Conservation (phyloP, 1,284 basidiomycete species). For the Exsudoporus floridanus region DNA sequence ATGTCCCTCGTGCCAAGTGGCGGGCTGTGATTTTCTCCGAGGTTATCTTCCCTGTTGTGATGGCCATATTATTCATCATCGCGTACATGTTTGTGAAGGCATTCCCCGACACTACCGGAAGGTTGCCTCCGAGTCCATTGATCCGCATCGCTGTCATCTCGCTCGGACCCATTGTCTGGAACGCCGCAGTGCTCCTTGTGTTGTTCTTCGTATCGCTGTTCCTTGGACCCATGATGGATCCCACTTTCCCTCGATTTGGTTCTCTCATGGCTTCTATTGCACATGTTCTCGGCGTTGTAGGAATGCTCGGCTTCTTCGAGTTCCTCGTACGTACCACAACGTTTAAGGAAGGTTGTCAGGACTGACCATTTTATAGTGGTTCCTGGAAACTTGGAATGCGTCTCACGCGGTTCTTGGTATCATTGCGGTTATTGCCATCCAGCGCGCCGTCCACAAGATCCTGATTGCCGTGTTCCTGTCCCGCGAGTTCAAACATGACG, state of each 20-base stretch:
- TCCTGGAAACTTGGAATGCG: constrained; percentile 89
- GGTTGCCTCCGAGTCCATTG: constrained; percentile 69
- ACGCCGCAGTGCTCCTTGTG: constrained; percentile 82
- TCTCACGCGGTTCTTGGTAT: constrained; percentile 90
- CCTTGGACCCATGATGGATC: constrained; percentile 89
- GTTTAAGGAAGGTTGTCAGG: constrained; percentile 2
- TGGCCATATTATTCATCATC: constrained; percentile 83
- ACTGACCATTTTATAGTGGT: constrained; percentile 64
- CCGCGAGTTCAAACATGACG: constrained; percentile 96
- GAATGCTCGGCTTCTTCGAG: constrained; percentile 91
- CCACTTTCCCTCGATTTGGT: constrained; percentile 82
- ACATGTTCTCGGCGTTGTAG: constrained; percentile 77
- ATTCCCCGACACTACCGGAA: constrained; percentile 71
- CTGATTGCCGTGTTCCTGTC: constrained; percentile 90
- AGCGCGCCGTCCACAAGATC: constrained; percentile 89
- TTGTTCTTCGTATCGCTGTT: constrained; percentile 91
- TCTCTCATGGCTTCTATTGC: constrained; percentile 88
- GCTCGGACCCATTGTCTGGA: constrained; percentile 94
- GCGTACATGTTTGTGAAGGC: constrained; percentile 90
- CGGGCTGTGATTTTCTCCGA: constrained; percentile 86
- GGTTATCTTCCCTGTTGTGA: constrained; percentile 79
- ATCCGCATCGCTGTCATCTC: constrained; percentile 93
- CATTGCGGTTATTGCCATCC: constrained; percentile 83
- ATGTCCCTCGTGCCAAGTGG: constrained; percentile 89
- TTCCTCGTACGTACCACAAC: constrained; percentile 68